phyloP scores from a whole-genome alignment of 257 asterid species.

The Nemophila menziesii region DNA sequence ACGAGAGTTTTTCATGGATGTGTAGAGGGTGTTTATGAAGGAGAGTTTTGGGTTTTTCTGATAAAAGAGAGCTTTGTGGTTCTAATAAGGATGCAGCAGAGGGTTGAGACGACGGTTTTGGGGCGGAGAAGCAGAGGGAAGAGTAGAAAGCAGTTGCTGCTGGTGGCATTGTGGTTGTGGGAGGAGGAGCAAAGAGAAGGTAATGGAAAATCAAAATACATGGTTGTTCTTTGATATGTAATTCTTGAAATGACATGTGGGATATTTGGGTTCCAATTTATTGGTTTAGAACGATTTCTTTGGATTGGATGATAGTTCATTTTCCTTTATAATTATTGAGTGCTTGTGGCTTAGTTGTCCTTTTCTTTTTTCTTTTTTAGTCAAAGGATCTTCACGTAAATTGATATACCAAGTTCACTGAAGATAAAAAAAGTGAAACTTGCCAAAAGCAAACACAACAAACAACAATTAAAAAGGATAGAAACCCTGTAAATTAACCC shows the following conservation, averaged over 20 bases:
- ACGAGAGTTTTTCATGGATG: slow-evolving; percentile 54
- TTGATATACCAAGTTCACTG: no score
- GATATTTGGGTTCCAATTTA: slow-evolving; percentile 18
- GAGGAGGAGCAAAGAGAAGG: not conserved
- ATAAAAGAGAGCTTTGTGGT: slow-evolving; percentile 14
- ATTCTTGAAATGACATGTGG: slow-evolving; percentile 27
- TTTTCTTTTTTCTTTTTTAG: no score
- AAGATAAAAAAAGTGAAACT: no score
- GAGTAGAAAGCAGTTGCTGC: slow-evolving; percentile 37
- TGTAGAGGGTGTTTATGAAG: slow-evolving; percentile 68
- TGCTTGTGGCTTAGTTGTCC: no score
- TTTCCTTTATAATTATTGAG: not conserved
- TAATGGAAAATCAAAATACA: not conserved
- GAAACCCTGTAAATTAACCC: no score
- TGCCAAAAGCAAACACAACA: no score
- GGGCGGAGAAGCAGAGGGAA: slow-evolving; percentile 36
- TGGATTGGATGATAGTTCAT: slow-evolving; percentile 26
- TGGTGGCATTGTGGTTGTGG: slow-evolving; percentile 21
- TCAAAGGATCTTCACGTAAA: no score
- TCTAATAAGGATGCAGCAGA: slow-evolving; percentile 13
- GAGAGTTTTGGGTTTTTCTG: slow-evolving; percentile 42
- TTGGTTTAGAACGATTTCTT: slow-evolving; percentile 43
- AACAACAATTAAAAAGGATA: no score
- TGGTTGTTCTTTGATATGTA: slow-evolving; percentile 6
- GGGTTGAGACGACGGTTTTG: slow-evolving; percentile 16